phyloP scores from a whole-genome alignment of 768 basidiomycete genomes.

The Tricholoma sp. region DNA sequence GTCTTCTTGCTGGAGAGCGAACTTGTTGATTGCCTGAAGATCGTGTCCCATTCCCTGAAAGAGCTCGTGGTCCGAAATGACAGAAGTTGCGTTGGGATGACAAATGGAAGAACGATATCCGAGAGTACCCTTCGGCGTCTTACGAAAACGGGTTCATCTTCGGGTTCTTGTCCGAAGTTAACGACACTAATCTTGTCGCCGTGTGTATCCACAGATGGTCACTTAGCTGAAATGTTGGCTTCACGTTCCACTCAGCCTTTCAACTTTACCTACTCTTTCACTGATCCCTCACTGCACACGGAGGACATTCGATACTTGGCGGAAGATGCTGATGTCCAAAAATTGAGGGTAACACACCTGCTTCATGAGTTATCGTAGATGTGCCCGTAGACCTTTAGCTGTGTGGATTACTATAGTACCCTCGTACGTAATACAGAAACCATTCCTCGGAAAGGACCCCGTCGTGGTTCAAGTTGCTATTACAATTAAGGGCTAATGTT shows the following conservation, averaged over 20 bases:
- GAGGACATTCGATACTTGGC: neutral
- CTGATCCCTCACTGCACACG: neutral
- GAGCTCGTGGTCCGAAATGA: neutral
- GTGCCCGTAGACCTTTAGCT: neutral
- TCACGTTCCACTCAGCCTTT: neutral
- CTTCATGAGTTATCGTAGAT: neutral
- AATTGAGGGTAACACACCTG: neutral
- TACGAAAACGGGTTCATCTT: too few relatives aligned
- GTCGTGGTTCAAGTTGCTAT: too few relatives aligned
- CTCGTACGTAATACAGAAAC: too few relatives aligned
- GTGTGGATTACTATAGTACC: too few relatives aligned
- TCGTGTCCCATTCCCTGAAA: neutral
- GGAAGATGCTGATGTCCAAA: neutral
- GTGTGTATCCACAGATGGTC: neutral
- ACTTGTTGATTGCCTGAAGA: neutral
- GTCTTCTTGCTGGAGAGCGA: neutral
- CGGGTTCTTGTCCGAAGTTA: neutral
- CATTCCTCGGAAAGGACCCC: too few relatives aligned
- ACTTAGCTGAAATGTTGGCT: neutral
- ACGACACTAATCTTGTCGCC: neutral
- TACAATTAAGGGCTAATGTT: too few relatives aligned
- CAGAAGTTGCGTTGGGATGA: neutral
- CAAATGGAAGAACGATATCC: neutral
- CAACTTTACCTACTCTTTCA: neutral
- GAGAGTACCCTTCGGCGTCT: neutral